Evolutionary conservation across 2,329 filamentous ascomycete genomes (phyloP).

Genomic region (Ambrosiella xylebori): DNA sequence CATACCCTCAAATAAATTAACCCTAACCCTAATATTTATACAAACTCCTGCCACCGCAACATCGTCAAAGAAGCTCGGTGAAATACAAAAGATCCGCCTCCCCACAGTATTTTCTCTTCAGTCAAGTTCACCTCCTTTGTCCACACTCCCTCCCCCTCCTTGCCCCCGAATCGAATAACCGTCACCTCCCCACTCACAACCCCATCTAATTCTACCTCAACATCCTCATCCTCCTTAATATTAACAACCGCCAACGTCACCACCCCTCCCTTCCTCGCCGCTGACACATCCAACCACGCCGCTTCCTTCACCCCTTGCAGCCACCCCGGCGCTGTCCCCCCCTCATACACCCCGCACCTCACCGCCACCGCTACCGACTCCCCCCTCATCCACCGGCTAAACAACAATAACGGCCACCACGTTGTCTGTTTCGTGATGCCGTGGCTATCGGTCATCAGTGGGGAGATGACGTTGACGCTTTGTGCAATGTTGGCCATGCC

Average conservation of each 20-base stretch:
- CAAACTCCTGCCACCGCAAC: conserved; percentile 34
- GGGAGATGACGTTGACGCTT: conserved; percentile 60
- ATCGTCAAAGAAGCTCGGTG: conserved; percentile 50
- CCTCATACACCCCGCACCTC: conserved; percentile 43
- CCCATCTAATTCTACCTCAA: conserved; percentile 43
- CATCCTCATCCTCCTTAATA: conserved; percentile 41
- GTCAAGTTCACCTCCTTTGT: conserved; percentile 35
- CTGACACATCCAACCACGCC: conserved; percentile 54
- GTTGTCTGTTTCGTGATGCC: conserved; percentile 55
- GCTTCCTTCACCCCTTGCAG: conserved; percentile 47
- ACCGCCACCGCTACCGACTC: conserved; percentile 51
- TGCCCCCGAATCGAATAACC: conserved; percentile 45
- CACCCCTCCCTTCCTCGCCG: conserved; percentile 38
- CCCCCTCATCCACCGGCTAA: conserved; percentile 50
- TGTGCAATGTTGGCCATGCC: conserved; percentile 70
- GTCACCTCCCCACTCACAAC: conserved; percentile 30
- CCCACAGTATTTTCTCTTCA: conserved; percentile 36
- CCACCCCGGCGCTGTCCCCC: conserved; percentile 49
- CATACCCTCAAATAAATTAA: no score
- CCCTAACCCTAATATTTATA: background rate
- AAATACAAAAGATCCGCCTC: conserved; percentile 40
- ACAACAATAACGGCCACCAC: conserved; percentile 58
- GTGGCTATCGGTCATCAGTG: conserved; percentile 50
- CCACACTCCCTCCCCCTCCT: conserved; percentile 35
- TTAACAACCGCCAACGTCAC: conserved; percentile 59